Evolutionary conservation across 225 moss, liverwort and hornwort species (phyloP).

Genomic region (Sphagnum tenellum): DNA sequence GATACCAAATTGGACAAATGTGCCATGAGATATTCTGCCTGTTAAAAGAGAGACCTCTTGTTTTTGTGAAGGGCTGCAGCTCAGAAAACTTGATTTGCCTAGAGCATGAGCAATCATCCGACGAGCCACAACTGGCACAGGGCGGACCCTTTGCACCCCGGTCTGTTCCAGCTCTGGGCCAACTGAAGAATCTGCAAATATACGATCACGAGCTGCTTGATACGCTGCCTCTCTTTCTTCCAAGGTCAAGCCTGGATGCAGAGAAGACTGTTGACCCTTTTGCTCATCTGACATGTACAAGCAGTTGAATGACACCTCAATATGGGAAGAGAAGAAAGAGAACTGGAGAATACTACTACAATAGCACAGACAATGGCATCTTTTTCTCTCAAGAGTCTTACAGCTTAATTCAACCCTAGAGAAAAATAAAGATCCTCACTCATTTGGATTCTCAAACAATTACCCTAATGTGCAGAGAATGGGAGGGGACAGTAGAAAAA

Average conservation of each 20-base stretch:
- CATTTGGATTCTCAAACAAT: no score
- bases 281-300: slow-evolving; percentile 34
- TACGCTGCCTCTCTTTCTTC: slow-evolving; percentile 93
- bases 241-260: slow-evolving; percentile 38
- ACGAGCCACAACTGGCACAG: slow-evolving; percentile 88
- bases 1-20: neutral
- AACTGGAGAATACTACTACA: no score
- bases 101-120: slow-evolving; percentile 99
- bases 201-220: slow-evolving; percentile 77
- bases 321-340: no score
- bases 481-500: no score
- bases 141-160: slow-evolving; percentile 46
- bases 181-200: slow-evolving; percentile 62
- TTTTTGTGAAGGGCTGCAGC: slow-evolving; percentile 21
- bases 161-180: slow-evolving; percentile 29
- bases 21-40: neutral
- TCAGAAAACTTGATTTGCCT: slow-evolving; percentile 54
- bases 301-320: no score
- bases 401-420: neutral
- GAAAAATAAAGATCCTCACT: neutral
- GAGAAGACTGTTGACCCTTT: slow-evolving; percentile 30
- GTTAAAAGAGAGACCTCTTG: slow-evolving; percentile 12
- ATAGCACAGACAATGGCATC: no score
- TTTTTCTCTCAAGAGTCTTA: no score
- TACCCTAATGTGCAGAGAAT: no score